Base-by-base conservation (phyloP, 2,329 filamentous ascomycete species). In the Fusarium sp. region DNA sequence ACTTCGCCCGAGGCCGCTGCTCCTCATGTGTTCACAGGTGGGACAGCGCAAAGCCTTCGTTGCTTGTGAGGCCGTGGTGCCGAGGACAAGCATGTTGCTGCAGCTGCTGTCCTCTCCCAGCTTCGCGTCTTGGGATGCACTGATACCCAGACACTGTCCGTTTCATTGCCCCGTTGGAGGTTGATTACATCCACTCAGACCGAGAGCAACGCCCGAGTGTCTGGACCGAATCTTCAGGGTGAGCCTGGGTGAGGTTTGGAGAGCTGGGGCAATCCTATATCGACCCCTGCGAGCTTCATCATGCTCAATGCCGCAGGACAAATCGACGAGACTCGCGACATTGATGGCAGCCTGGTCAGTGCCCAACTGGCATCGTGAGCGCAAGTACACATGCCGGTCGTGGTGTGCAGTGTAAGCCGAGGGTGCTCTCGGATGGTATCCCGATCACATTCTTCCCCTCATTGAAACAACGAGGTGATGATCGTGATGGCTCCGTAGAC, bases 361-460 rank as follows among this genome's bases (percentile, higher is more conserved):
- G 58, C 58, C 41, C 31, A 6, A 29, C n/a, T 20, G 22, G 39
- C 31, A 48, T 48, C 39, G n/a, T 31, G n/a, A 41, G n/a, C 24
- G n/a, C 27, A 27, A 61, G 27, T 7, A 33, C 13, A 22, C 41
- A 24, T 33, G 58, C 41, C 58, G 41, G 41, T 16, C 27, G n/a
- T 48, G n/a, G 39, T 33, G 58, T 48, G 29, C 35, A 24, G 43
- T 57, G 59, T 45, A 45, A 57, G 58, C 24, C 57, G 62, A 70
- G 52, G 59, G 33, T 60, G 52, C 48, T 64, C 58, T 57, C 59
- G 58, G 63, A 61, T 68, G 39, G 39, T 33, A 41, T 71, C 61
- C 70, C 35, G 50, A 56, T 61, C 29, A 63, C 52, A 70, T 45
- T 41, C 20, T 24, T 50, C 31, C 27, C 43, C 43, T 20, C 58